Percentiles rank a stretch among this genome's conserved stretches.
Conservation (phyloP, 1,139 yeast species). For the Pneumocystis carinii region DNA sequence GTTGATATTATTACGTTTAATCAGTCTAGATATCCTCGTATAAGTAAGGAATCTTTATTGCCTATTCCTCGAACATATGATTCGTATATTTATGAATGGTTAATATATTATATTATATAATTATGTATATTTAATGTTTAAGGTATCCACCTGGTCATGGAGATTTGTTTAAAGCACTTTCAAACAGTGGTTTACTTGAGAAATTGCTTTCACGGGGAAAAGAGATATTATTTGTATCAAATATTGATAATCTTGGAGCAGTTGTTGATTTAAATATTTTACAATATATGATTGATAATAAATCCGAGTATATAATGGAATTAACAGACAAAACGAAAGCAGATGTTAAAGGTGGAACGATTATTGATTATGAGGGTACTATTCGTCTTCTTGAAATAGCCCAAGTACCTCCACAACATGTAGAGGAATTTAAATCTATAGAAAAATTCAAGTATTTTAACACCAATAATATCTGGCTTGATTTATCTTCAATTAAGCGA, state of each 20-base stretch:
- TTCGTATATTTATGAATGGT: constrained; percentile 71
- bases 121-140: not conserved
- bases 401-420: constrained; percentile 97
- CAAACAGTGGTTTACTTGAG: constrained; percentile 84
- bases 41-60: constrained; percentile 78
- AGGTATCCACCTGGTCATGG: constrained; percentile 96
- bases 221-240: constrained; percentile 86
- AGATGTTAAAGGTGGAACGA: constrained; percentile 98
- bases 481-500: constrained; percentile 83
- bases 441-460: constrained; percentile 96
- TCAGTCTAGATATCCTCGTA: constrained; percentile 94
- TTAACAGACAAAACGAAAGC: constrained; percentile 97
- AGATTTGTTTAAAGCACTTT: constrained; percentile 82
- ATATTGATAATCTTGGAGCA: constrained; percentile 97
- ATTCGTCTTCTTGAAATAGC: constrained; percentile 94
- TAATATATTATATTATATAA: not conserved
- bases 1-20: constrained; percentile 90
- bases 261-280: constrained; percentile 86
- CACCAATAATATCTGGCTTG: constrained; percentile 96
- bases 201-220: constrained; percentile 83
- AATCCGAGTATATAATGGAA: constrained; percentile 94
- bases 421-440: constrained; percentile 93
- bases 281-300: constrained; percentile 82
- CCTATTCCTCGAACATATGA: constrained; percentile 76
- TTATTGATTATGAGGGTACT: constrained; percentile 87